Evolutionary conservation across 345 rosid species (phyloP).

Genomic region (Corchorus capsularis): DNA sequence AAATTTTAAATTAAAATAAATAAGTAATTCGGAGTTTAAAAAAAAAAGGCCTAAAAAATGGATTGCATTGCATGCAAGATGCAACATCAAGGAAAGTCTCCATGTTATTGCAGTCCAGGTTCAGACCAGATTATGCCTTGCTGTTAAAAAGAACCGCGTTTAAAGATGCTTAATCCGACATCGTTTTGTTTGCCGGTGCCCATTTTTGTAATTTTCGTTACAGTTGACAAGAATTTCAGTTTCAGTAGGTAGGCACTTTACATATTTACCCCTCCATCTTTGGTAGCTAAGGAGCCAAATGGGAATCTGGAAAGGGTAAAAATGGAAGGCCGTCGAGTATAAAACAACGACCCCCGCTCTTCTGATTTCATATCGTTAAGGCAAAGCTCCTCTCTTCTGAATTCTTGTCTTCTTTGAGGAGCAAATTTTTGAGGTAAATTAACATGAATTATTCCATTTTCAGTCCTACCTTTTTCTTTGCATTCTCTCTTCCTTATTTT

Average conservation of each 20-base stretch:
- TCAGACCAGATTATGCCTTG: not conserved
- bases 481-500: not conserved
- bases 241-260: not conserved
- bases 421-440: conserved; percentile 15
- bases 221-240: not conserved
- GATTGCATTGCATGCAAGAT: not conserved
- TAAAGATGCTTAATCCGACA: not conserved
- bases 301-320: conserved; percentile 10
- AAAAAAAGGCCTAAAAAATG: too few species aligned
- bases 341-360: conserved; percentile 21
- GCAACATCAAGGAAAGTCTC: conserved; percentile 8
- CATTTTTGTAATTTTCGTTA: not conserved
- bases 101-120: not conserved
- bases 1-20: too few species aligned
- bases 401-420: conserved; percentile 7
- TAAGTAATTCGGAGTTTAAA: too few species aligned
- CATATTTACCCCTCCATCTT: conserved; percentile 4
- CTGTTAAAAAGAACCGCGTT: conserved; percentile 8
- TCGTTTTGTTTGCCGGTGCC: not conserved
- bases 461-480: not conserved
- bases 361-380: not conserved
- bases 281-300: not conserved
- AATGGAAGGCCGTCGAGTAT: conserved; percentile 20
- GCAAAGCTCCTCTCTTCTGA: conserved; percentile 11
- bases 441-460: not conserved